Evolutionary conservation across 768 basidiomycete species (phyloP).

Genomic region (Plicaturopsis crispa): DNA sequence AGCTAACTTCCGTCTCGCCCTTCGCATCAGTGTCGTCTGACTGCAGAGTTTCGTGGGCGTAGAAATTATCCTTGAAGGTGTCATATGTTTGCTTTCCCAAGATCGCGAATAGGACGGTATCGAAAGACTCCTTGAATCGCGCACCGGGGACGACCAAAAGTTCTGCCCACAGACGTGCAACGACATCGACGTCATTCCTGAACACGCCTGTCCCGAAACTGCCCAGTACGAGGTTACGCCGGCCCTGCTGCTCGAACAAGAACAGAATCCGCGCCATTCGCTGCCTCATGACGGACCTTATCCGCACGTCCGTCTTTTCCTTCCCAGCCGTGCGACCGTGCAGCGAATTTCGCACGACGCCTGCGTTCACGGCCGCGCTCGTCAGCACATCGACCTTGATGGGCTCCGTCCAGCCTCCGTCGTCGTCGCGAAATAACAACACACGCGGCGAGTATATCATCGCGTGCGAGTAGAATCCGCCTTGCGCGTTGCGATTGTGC

Average conservation of each 20-base stretch:
- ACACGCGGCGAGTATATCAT: conserved; percentile 71
- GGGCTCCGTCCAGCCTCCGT: conserved; percentile 48
- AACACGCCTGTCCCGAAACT: conserved; percentile 79
- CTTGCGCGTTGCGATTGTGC: conserved; percentile 40
- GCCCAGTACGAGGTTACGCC: conserved; percentile 56
- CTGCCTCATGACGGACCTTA: conserved; percentile 55
- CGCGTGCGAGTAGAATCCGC: conserved; percentile 67
- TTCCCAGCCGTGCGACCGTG: conserved; percentile 9
- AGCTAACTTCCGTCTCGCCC: too few species aligned
- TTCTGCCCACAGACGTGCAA: conserved; percentile 62
- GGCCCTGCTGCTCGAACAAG: conserved; percentile 56
- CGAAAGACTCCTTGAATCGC: conserved; percentile 52
- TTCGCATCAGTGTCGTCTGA: too few species aligned
- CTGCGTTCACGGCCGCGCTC: conserved; percentile 71
- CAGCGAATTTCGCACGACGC: conserved; percentile 28
- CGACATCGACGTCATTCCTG: conserved; percentile 47
- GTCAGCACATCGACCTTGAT: conserved; percentile 60
- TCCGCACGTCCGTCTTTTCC: conserved; percentile 23
- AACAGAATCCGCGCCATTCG: conserved; percentile 63
- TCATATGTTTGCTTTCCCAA: conserved; percentile 40
- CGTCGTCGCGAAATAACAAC: conserved; percentile 55
- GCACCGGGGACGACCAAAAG: conserved; percentile 40
- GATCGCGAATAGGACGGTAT: conserved; percentile 62
- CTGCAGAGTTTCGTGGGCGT: too few species aligned
- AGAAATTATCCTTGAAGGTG: conserved; percentile 15